Evolutionary conservation across 768 basidiomycete species (phyloP).

Genomic region (Xerocomellus amylosporus): DNA sequence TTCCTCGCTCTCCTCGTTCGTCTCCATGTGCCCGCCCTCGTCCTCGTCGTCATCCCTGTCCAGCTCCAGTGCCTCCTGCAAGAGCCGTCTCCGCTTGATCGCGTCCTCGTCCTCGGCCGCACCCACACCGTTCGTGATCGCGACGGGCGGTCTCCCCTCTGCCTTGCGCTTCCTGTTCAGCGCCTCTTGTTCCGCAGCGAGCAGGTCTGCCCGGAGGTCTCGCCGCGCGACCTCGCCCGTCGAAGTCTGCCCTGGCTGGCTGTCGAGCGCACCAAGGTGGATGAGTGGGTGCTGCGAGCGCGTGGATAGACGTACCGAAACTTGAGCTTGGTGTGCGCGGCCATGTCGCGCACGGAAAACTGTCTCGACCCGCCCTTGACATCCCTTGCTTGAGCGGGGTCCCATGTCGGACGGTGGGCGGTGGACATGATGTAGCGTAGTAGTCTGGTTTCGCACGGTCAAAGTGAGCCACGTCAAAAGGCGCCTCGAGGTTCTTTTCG

Average conservation of each 20-base stretch:
- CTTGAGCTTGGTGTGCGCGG: constrained; percentile 95
- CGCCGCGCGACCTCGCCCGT: constrained; percentile 68
- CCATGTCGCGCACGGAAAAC: constrained; percentile 91
- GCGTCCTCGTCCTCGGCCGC: constrained; percentile 63
- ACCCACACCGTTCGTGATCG: constrained; percentile 38
- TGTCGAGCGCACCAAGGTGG: constrained; percentile 25
- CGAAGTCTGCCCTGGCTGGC: constrained; percentile 90
- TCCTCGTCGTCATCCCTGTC: constrained; percentile 87
- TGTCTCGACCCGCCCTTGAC: constrained; percentile 90
- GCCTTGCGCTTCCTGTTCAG: constrained; percentile 90
- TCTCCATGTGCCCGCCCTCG: constrained; percentile 39
- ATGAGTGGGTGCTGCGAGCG: background rate
- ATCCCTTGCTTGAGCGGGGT: constrained; percentile 91
- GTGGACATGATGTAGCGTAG: constrained; percentile 64
- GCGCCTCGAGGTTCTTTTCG: too few species aligned
- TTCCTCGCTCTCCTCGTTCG: constrained; percentile 48
- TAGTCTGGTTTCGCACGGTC: constrained; percentile 12
- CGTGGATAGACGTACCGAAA: constrained; percentile 64
- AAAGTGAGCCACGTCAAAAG: constrained; percentile 15
- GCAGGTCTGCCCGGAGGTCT: constrained; percentile 81
- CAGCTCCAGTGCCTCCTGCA: constrained; percentile 82
- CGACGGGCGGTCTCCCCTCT: constrained; percentile 53
- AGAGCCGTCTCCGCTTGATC: constrained; percentile 80
- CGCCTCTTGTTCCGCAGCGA: constrained; percentile 84
- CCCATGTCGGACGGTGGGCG: constrained; percentile 95